Percentiles rank a stretch among this genome's conserved stretches.
Evolutionary conservation across 345 rosid genomes (phyloP).

Genomic region (Populus euphratica): DNA sequence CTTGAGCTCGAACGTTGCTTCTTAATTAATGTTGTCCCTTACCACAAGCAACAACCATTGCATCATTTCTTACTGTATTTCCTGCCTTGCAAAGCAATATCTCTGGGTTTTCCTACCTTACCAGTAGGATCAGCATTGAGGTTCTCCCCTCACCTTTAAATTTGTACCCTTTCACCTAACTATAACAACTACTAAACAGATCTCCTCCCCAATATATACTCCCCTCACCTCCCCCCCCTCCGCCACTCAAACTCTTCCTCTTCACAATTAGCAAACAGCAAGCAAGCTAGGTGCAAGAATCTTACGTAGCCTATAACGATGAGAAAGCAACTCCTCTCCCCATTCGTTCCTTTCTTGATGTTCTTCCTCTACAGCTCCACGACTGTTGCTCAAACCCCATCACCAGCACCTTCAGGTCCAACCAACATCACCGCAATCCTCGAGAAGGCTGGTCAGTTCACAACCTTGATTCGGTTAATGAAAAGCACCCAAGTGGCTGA

Average conservation of each 20-base stretch:
- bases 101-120: constrained; percentile 14
- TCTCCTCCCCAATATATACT: constrained; percentile 17
- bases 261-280: background rate
- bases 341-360: constrained; percentile 21
- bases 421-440: constrained; percentile 67
- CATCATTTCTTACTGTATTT: constrained; percentile 9
- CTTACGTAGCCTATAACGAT: constrained; percentile 6
- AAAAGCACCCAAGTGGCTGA: constrained; percentile 57
- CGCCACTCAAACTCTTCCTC: constrained; percentile 13
- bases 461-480: constrained; percentile 55
- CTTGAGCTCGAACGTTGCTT: constrained; percentile 25
- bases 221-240: background rate
- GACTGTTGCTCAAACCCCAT: constrained; percentile 43
- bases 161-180: constrained; percentile 38
- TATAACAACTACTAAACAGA: constrained; percentile 21
- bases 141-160: constrained; percentile 29
- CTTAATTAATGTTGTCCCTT: constrained; percentile 1
- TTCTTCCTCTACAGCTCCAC: constrained; percentile 30
- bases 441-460: constrained; percentile 78
- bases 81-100: constrained; percentile 38
- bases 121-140: constrained; percentile 21
- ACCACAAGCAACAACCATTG: constrained; percentile 19
- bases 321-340: constrained; percentile 33
- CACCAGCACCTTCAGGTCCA: constrained; percentile 53
- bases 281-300: background rate